Conservation (phyloP, 352 stramenopile species). For the Globisporangium canariense region DNA sequence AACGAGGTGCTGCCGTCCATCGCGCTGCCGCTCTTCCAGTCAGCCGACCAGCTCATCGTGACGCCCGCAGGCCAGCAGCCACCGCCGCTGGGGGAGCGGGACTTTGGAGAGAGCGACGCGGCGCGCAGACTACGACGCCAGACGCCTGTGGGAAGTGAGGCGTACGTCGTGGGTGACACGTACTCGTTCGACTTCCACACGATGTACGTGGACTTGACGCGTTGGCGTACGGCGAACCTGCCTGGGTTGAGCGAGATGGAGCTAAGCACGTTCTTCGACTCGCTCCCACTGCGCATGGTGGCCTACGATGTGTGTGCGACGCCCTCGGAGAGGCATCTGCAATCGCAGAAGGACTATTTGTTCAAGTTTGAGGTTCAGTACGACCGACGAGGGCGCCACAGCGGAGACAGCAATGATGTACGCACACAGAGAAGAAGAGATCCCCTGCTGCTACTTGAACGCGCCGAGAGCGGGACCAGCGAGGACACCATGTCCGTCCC, state of each 20-base stretch:
- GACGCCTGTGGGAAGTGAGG: slow-evolving; percentile 48
- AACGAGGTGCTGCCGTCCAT: slow-evolving; percentile 50
- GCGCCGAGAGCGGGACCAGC: slow-evolving; percentile 16
- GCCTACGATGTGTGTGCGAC: slow-evolving; percentile 49
- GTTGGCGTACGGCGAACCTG: slow-evolving; percentile 80
- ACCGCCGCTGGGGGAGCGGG: slow-evolving; percentile 41
- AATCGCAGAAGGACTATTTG: slow-evolving; percentile 67
- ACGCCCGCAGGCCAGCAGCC: slow-evolving; percentile 51
- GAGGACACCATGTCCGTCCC: slow-evolving; percentile 8
- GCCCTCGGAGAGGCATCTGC: slow-evolving; percentile 35
- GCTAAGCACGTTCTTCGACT: slow-evolving; percentile 77
- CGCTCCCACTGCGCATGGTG: slow-evolving; percentile 62
- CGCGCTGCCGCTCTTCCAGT: slow-evolving; percentile 77
- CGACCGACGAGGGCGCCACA: slow-evolving; percentile 20
- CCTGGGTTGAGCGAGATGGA: slow-evolving; percentile 71
- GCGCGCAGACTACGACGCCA: slow-evolving; percentile 34
- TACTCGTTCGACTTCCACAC: slow-evolving; percentile 90
- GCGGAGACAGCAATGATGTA: slow-evolving; percentile 5
- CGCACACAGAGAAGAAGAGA: slow-evolving; percentile 13
- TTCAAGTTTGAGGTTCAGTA: slow-evolving; percentile 81
- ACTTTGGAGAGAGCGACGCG: slow-evolving; percentile 67
- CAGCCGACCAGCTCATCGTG: slow-evolving; percentile 74
- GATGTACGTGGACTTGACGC: slow-evolving; percentile 82
- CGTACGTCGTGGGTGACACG: slow-evolving; percentile 54
- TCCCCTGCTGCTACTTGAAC: neutral